Evolutionary conservation across 441 rosid species (phyloP).

Genomic region (Croton laevigatus): DNA sequence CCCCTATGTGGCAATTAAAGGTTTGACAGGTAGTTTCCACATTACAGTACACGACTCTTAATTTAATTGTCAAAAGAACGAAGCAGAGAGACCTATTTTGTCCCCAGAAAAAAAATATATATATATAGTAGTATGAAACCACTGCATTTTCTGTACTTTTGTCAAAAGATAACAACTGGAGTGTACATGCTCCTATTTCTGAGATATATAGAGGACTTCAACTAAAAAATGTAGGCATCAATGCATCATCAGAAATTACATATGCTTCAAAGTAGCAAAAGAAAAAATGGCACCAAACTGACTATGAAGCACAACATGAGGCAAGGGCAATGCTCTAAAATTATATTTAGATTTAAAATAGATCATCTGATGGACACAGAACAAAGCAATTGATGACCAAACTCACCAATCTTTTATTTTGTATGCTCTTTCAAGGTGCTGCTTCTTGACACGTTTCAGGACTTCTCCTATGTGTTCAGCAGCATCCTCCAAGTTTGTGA

Average conservation of each 20-base stretch:
- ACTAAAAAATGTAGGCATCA: not conserved
- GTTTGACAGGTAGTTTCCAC: too few relatives aligned
- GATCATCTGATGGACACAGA: not conserved
- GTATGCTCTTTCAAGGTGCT: constrained; percentile 83
- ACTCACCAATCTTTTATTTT: constrained; percentile 77
- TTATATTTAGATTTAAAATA: not conserved
- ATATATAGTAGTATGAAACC: too few relatives aligned
- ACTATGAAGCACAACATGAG: not conserved
- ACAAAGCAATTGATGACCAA: constrained; percentile 1
- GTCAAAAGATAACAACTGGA: not conserved
- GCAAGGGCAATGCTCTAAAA: not conserved
- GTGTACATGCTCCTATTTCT: not conserved
- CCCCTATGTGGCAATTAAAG: too few relatives aligned
- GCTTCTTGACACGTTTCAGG: constrained; percentile 83
- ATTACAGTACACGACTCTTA: too few relatives aligned
- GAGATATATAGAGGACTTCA: not conserved
- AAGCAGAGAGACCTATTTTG: too few relatives aligned
- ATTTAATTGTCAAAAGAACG: too few relatives aligned
- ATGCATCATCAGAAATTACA: not conserved
- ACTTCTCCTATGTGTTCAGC: constrained; percentile 92
- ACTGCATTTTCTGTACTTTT: not conserved
- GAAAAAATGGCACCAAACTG: not conserved
- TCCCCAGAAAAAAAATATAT: too few relatives aligned
- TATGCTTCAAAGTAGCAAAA: not conserved
- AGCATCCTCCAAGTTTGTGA: constrained; percentile 87